Percentiles rank a stretch among this genome's conserved stretches.
phyloP scores from a whole-genome alignment of 495 filamentous ascomycete species.

The Tuber indicum region DNA sequence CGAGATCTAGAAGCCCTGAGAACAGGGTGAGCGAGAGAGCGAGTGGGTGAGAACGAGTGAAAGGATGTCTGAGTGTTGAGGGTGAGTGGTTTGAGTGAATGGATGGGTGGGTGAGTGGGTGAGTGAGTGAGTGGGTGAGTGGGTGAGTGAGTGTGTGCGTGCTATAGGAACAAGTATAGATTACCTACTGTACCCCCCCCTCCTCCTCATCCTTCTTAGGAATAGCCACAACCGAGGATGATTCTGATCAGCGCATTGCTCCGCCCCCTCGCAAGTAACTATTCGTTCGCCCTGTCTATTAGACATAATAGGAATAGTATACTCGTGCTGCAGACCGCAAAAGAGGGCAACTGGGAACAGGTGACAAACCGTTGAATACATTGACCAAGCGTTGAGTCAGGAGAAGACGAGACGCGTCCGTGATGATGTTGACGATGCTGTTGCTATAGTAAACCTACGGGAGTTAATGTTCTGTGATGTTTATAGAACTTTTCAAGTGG shows the following conservation, averaged over 20 bases:
- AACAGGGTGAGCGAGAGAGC: not conserved
- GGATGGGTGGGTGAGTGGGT: not conserved
- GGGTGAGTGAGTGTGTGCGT: not conserved
- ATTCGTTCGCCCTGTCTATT: slow-evolving; percentile 21
- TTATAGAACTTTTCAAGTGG: not conserved
- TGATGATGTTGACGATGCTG: slow-evolving; percentile 21
- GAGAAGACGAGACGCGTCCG: slow-evolving; percentile 22
- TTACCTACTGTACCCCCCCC: not conserved
- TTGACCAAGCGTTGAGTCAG: slow-evolving; percentile 32
- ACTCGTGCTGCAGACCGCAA: slow-evolving; percentile 23
- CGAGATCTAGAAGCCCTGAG: slow-evolving; percentile 1
- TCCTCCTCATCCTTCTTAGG: slow-evolving; percentile 1
- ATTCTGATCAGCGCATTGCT: slow-evolving; percentile 24
- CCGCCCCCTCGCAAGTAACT: slow-evolving; percentile 19
- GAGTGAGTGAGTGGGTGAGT: not conserved
- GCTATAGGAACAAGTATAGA: not conserved
- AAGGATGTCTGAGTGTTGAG: not conserved
- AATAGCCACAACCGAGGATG: slow-evolving; percentile 27
- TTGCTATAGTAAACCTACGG: not conserved
- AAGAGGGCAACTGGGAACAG: slow-evolving; percentile 10
- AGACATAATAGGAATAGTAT: slow-evolving; percentile 23
- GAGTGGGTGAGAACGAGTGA: not conserved
- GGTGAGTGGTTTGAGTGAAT: not conserved
- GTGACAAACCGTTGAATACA: slow-evolving; percentile 22
- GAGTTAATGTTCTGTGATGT: not conserved